These are phyloP conservation scores for Colletotrichum brevisporum DNA, from an alignment of 2,329 filamentous ascomycete species.

Conservation along the genomic window DNA sequence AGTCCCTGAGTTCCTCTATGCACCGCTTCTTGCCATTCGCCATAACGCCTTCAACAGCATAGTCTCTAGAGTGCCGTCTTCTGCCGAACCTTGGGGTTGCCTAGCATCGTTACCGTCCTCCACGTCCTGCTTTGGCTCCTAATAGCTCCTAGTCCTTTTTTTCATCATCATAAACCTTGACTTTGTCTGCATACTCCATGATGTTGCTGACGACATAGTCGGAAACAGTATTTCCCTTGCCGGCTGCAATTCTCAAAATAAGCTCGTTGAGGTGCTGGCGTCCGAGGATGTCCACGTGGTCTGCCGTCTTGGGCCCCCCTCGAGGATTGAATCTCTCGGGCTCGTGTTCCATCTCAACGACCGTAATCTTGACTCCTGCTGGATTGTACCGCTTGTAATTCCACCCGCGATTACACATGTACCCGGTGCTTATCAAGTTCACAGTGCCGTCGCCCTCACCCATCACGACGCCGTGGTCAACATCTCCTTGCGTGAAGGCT, in stretches of 20 bases:
- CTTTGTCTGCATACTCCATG: constrained; percentile 82
- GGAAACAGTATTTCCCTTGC: constrained; percentile 83
- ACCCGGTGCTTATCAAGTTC: constrained; percentile 90
- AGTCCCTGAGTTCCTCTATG: too few species aligned
- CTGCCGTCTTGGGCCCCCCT: constrained; percentile 79
- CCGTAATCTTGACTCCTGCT: constrained; percentile 82
- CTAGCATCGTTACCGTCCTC: too few species aligned
- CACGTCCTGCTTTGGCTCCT: too few species aligned
- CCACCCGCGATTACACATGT: constrained; percentile 98
- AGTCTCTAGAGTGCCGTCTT: too few species aligned
- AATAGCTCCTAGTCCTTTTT: too few species aligned
- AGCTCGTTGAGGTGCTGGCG: constrained; percentile 91
- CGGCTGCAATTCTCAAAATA: constrained; percentile 87
- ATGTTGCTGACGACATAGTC: constrained; percentile 88
- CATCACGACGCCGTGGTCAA: constrained; percentile 93
- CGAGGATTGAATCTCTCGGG: constrained; percentile 92
- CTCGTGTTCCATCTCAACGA: constrained; percentile 97
- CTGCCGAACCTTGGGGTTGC: too few species aligned
- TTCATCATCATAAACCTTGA: constrained; percentile 84
- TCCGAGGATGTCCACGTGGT: constrained; percentile 97
- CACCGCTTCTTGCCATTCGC: too few species aligned
- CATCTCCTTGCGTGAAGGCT: constrained; percentile 68
- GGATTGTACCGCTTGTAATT: constrained; percentile 95
- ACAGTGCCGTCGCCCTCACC: constrained; percentile 98
- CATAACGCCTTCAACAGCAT: too few species aligned